A percentile compares a stretch with the other conserved stretches of the same genome.
Evolutionary conservation across 2,329 filamentous ascomycete genomes (phyloP).

Genomic region (Shiraia sp.): DNA sequence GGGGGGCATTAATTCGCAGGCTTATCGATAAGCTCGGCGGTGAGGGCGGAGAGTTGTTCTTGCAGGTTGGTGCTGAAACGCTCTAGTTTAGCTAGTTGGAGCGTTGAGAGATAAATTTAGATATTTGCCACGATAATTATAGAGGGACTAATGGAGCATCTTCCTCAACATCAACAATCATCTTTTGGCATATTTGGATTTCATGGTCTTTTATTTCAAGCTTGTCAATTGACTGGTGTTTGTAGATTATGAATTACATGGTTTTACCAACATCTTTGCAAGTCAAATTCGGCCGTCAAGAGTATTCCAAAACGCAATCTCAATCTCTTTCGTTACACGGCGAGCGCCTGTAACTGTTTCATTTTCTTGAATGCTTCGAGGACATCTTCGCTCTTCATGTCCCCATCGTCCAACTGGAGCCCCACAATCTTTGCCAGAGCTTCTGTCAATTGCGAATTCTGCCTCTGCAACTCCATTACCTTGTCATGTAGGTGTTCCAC

Average conservation of each 20-base stretch:
- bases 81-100: too few species aligned
- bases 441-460: constrained; percentile 31
- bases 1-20: neutral
- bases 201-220: too few species aligned
- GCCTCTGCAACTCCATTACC: constrained; percentile 23
- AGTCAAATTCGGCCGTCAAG: neutral
- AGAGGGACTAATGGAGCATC: too few species aligned
- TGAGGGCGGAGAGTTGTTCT: too few species aligned
- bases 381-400: constrained; percentile 23
- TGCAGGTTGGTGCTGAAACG: too few species aligned
- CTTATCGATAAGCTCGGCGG: constrained; percentile 33
- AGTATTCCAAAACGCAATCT: neutral
- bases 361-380: constrained; percentile 15
- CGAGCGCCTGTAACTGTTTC: constrained; percentile 4
- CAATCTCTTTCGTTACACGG: neutral
- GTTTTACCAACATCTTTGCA: too few species aligned
- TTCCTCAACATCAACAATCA: too few species aligned
- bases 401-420: constrained; percentile 22
- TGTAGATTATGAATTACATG: too few species aligned
- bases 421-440: constrained; percentile 32
- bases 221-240: too few species aligned
- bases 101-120: too few species aligned
- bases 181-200: too few species aligned
- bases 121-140: too few species aligned
- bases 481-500: constrained; percentile 22